Percentiles rank a stretch among this genome's conserved stretches.
These are phyloP conservation scores for Spergularia marina DNA, from an alignment of 148 eudicot species.

Conservation along the genomic window DNA sequence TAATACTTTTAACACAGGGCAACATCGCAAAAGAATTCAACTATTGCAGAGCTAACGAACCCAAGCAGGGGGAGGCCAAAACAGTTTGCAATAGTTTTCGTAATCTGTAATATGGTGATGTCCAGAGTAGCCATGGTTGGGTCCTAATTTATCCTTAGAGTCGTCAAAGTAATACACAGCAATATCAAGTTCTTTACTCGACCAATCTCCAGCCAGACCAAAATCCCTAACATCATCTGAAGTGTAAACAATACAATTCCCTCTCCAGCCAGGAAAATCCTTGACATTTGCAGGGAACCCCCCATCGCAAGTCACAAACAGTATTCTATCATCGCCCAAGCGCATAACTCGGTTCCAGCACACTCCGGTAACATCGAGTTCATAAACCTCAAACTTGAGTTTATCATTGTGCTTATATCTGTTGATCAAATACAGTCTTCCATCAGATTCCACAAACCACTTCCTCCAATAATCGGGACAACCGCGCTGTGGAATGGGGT, in stretches of 20 bases:
- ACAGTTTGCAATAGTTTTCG: too few species aligned
- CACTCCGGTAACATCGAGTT: background rate
- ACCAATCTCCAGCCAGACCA: background rate
- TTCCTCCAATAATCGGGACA: background rate
- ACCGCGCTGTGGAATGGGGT: too few species aligned
- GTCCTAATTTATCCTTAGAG: too few species aligned
- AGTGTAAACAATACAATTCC: conserved; percentile 2
- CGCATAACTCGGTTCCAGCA: background rate
- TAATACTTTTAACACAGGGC: too few species aligned
- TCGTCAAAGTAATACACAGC: conserved; percentile 9
- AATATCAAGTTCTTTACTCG: background rate
- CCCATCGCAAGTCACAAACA: conserved; percentile 20
- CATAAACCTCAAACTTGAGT: background rate
- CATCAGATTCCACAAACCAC: background rate
- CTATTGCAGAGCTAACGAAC: too few species aligned
- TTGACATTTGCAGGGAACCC: conserved; percentile 3
- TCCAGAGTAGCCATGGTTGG: too few species aligned
- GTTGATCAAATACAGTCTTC: conserved; percentile 1
- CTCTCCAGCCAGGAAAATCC: conserved; percentile 17
- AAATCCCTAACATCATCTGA: background rate
- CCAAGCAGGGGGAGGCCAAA: too few species aligned
- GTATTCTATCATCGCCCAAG: conserved; percentile 10
- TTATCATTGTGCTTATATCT: background rate
- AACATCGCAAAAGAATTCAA: too few species aligned
- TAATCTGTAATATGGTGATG: too few species aligned